Base-by-base conservation (phyloP, 2,329 filamentous ascomycete genomes). In the Alternaria sp. region DNA sequence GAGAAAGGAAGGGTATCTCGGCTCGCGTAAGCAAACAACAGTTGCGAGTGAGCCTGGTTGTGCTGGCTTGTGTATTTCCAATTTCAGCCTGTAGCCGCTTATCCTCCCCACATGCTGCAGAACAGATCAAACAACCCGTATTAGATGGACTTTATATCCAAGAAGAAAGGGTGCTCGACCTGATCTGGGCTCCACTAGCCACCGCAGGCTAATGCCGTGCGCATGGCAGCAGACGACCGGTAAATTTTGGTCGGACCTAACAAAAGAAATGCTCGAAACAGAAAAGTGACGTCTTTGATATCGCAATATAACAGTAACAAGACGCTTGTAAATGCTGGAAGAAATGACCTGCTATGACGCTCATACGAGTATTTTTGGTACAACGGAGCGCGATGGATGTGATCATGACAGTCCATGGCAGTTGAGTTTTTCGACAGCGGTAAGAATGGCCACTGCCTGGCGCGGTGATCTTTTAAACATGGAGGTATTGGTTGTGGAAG, bases 341-440 rank as follows among this genome's bases (percentile, higher is more conserved):
- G 63, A 65, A 75, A 68, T 71, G 69, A 73, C 71, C 76, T 71
- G 77, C 75, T 78, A 79, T 79, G 76, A 79, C 72, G 77, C 76
- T 79, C 76, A 73, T 77, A 77, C 73, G 59, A 70, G 65, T 67
- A 67, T 74, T 72, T 73, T 79, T 79, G 73, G 71, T 80, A 79
- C 76, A 79, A 76, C 70, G 74, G 69, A 61, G 67, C 61, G 58
- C 52, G 43, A 63, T 49, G 62, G 63, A 65, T 52, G 32, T 62
- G 64, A 59, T 56, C 56, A 52, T 58, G 59, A 63, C 62, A 61
- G 62, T 63, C 62, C 61, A 57, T 53, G 57, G 59, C 57, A 51
- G 60, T 61, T 47, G 57, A 59, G 44, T 58, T 62, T 61, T 69
- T 70, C 51, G 66, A 73, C 62, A 63, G 59, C 65, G 57, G 51